Evolutionary conservation across 345 rosid genomes (phyloP).

Genomic region (Orychophragmus violaceus): DNA sequence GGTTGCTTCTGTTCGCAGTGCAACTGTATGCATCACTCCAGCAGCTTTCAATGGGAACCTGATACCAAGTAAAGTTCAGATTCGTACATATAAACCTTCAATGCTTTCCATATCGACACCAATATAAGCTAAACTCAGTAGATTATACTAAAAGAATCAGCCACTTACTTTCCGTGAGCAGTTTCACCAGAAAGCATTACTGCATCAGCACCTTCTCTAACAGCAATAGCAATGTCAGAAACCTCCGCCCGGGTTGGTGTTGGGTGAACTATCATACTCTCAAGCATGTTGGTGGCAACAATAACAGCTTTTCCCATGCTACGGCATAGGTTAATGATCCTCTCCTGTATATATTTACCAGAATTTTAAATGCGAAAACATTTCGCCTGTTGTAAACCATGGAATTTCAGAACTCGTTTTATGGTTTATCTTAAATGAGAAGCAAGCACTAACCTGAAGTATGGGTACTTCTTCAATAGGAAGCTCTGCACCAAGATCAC

Average conservation of each 20-base stretch:
- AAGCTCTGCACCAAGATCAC: slow-evolving; percentile 99
- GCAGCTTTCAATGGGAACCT: slow-evolving; percentile 96
- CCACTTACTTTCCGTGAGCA: slow-evolving; percentile 95
- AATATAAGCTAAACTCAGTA: not conserved
- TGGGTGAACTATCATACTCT: slow-evolving; percentile 99
- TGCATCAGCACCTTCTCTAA: slow-evolving; percentile 96
- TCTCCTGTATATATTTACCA: slow-evolving; percentile 48
- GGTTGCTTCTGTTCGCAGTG: slow-evolving; percentile 90
- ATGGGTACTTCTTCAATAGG: slow-evolving; percentile 99
- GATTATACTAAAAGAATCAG: not conserved
- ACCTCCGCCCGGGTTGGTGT: slow-evolving; percentile 99
- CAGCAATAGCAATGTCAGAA: slow-evolving; percentile 98
- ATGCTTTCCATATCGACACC: not conserved
- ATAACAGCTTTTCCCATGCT: slow-evolving; percentile 99
- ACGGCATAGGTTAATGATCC: slow-evolving; percentile 81
- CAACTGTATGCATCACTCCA: slow-evolving; percentile 97
- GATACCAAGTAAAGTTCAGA: slow-evolving; percentile 20
- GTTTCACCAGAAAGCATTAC: slow-evolving; percentile 99
- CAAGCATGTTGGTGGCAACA: slow-evolving; percentile 98
- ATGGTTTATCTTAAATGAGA: slow-evolving; percentile 7
- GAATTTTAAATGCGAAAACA: not conserved
- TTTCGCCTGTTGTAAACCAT: not conserved
- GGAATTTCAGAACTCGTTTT: not conserved
- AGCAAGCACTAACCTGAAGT: slow-evolving; percentile 60
- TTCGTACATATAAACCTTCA: not conserved